Percentiles rank a stretch among this genome's conserved stretches.
Evolutionary conservation across 2,329 filamentous ascomycete species (phyloP).

Genomic region (Sclerotinia minor): DNA sequence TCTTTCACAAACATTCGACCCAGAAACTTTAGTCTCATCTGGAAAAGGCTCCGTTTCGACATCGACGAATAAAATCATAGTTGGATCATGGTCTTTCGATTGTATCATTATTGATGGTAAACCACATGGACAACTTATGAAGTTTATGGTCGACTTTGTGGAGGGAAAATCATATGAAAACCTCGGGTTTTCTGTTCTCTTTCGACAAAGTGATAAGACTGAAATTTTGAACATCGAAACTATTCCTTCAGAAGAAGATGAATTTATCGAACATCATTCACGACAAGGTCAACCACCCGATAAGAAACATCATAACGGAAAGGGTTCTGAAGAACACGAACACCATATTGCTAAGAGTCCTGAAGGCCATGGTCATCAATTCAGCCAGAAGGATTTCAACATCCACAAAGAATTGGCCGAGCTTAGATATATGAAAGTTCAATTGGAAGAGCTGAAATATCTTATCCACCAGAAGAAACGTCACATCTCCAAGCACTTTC

Average conservation of each 20-base stretch:
- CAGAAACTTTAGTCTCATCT: conserved; percentile 20
- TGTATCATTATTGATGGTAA: conserved; percentile 47
- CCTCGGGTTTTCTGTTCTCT: conserved; percentile 47
- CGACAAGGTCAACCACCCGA: conserved; percentile 30
- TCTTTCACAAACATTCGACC: conserved; percentile 43
- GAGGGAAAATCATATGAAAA: conserved; percentile 46
- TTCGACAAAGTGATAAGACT: conserved; percentile 48
- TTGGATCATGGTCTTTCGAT: conserved; percentile 51
- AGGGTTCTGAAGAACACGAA: conserved; percentile 6
- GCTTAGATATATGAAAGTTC: conserved; percentile 47
- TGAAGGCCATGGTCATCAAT: not conserved
- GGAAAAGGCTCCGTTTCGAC: conserved; percentile 48
- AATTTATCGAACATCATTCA: conserved; percentile 31
- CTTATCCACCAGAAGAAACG: conserved; percentile 48
- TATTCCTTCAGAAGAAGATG: conserved; percentile 41
- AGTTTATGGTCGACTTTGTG: conserved; percentile 47
- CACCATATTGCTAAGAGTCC: not conserved
- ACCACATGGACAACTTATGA: conserved; percentile 48
- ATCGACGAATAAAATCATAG: conserved; percentile 44
- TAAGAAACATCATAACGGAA: conserved; percentile 15
- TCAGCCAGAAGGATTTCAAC: conserved; percentile 31
- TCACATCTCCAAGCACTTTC: conserved; percentile 40
- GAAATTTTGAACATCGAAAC: conserved; percentile 48
- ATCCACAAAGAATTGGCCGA: conserved; percentile 49
- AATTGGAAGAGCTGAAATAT: conserved; percentile 46